Evolutionary conservation across 306 rosid genomes (phyloP).

Genomic region (Cicer yamashitae): DNA sequence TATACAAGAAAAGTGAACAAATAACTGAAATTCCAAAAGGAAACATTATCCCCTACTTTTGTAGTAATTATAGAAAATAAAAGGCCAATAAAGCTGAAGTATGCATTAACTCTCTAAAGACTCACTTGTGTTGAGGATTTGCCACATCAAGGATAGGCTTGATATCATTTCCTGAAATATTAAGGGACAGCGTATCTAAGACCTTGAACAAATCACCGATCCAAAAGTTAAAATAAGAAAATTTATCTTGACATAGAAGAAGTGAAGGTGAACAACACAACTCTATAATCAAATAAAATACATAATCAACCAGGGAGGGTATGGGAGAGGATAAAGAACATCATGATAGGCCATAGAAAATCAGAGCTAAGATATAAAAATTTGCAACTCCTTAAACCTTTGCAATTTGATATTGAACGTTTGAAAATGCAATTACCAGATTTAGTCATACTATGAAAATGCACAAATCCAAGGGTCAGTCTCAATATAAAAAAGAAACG

Average conservation of each 20-base stretch:
- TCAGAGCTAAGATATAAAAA: neutral
- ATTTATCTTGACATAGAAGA: neutral
- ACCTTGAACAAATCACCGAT: conserved; percentile 34
- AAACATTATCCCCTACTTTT: conserved; percentile 1
- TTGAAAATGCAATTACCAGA: conserved; percentile 25
- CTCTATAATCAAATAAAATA: conserved; percentile 28
- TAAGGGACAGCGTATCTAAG: conserved; percentile 26
- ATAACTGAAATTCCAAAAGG: conserved; percentile 16
- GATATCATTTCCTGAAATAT: conserved; percentile 63
- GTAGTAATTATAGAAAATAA: conserved; percentile 1
- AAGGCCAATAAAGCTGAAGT: conserved; percentile 11
- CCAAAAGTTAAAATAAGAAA: conserved; percentile 28
- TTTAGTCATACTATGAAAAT: neutral
- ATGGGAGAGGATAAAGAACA: conserved; percentile 11
- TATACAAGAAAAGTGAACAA: conserved; percentile 23
- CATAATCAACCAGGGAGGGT: conserved; percentile 7
- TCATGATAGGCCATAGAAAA: neutral
- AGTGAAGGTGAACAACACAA: conserved; percentile 6
- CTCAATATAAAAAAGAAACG: conserved; percentile 16
- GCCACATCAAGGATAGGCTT: conserved; percentile 74
- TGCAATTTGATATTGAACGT: conserved; percentile 7
- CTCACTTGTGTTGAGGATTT: conserved; percentile 95
- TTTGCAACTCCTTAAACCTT: too few species aligned
- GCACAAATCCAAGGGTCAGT: neutral
- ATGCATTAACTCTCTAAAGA: conserved; percentile 30